Conservation (phyloP, 257 asterid genomes). For the Catharanthus roseus region DNA sequence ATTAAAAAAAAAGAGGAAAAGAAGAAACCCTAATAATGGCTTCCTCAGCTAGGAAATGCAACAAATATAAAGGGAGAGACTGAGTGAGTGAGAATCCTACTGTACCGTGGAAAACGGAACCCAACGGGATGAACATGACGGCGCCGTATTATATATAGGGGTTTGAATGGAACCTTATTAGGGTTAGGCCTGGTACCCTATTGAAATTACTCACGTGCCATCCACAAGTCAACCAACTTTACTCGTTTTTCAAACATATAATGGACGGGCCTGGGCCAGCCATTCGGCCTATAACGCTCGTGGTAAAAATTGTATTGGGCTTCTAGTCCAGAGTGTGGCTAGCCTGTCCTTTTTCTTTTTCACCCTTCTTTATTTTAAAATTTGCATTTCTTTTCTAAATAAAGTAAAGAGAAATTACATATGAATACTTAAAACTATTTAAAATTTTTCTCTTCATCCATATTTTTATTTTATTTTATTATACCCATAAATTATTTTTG, state of each 20-base stretch:
- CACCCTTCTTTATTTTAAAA: background rate
- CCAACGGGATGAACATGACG: background rate
- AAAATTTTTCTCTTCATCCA: no score
- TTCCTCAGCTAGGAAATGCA: background rate
- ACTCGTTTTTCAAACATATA: background rate
- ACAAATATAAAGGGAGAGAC: background rate
- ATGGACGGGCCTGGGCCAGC: background rate
- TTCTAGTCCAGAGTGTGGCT: background rate
- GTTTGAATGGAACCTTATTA: background rate
- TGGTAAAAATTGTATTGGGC: background rate
- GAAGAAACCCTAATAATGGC: background rate
- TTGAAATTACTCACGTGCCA: background rate
- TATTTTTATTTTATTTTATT: no score
- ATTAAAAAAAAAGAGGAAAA: background rate
- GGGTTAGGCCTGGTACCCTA: slow-evolving; percentile 10
- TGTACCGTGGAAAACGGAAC: background rate
- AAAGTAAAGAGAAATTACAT: no score
- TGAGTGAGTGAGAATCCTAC: background rate
- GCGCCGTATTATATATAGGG: background rate
- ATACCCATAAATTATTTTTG: no score
- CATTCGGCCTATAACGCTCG: background rate
- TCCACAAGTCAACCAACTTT: background rate
- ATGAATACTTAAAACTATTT: no score
- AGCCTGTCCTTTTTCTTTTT: no score
- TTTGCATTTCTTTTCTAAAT: no score